Base-by-base conservation (phyloP, 257 asterid genomes). In the Nicotiana knightiana region DNA sequence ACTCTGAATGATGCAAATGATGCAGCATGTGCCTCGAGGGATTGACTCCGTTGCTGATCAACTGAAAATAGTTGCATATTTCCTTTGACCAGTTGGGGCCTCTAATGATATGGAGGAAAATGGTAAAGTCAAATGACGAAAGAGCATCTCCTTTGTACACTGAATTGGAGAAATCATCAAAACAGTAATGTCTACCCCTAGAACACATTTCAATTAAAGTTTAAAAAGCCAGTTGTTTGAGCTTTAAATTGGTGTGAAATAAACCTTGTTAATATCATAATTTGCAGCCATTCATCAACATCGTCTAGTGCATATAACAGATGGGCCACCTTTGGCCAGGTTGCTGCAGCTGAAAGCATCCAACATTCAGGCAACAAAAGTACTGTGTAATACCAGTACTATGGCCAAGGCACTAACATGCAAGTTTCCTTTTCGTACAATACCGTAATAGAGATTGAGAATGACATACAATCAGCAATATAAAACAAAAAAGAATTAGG, bases 11-110 rank as follows among this genome's bases (percentile, higher is more conserved):
- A 83, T 77, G 98, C 97, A 91, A 96, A 96, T 76, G 99, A 88
- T 57, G 99, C 97, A 87, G 99, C 97, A 86, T 96, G 99, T 75
- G 98, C 99, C 90, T 96, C 98, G 63, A 96, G 98, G 82, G 98
- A 96, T 89, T 96, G 99, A 84, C 99, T 96, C 54, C 98, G 94
- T 84, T 93, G 98, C 89, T 95, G 99, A 73, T 93, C 99, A 86
- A 96, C 97, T 54, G 98, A 93, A 86, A 83, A 96, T 76, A 96
- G 93, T 88, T 96, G 99, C 99, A 96, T 94, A 80, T 85, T 96
- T 86, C 99, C 99, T 84, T 96, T 96, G 84, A 96, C 99, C 83
- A 96, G 91, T 89, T 96, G 99, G 71, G 99, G 97, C 85, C 94
- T 92, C 99, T 95, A 83, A 28, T 75, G 63, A 75, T 39, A 75